Evolutionary conservation across 2,329 filamentous ascomycete genomes (phyloP).

Genomic region (Blastomyces gilchristii): DNA sequence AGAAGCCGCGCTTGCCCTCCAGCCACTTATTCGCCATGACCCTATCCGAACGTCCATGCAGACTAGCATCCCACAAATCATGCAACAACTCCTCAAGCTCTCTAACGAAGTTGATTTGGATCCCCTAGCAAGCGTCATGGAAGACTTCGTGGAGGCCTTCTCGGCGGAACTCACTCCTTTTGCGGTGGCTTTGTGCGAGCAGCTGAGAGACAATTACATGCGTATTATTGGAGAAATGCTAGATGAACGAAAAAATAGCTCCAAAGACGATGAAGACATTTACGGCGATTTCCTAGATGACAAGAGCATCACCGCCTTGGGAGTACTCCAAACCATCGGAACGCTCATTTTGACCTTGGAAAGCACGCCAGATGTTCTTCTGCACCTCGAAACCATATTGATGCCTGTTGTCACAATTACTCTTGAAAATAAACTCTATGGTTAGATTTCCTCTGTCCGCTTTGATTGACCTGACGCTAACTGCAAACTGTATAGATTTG

Average conservation of each 20-base stretch:
- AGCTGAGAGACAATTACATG: conserved; percentile 90
- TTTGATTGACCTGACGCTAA: conserved; percentile 14
- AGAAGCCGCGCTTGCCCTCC: conserved; percentile 83
- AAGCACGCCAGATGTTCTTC: conserved; percentile 88
- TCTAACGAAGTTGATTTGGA: conserved; percentile 98
- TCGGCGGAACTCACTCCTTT: conserved; percentile 95
- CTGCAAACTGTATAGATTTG: conserved; percentile 48
- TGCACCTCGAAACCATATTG: conserved; percentile 87
- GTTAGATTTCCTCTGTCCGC: conserved; percentile 33
- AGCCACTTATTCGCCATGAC: conserved; percentile 91
- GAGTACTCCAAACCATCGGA: conserved; percentile 93
- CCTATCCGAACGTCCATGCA: conserved; percentile 93
- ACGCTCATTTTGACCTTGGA: conserved; percentile 94
- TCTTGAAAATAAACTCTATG: conserved; percentile 93
- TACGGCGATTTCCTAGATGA: conserved; percentile 92
- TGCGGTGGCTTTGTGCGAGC: conserved; percentile 88
- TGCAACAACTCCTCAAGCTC: conserved; percentile 95
- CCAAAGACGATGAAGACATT: conserved; percentile 62
- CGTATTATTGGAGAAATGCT: conserved; percentile 85
- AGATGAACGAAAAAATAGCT: conserved; percentile 63
- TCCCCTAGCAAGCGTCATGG: conserved; percentile 96
- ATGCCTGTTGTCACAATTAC: conserved; percentile 97
- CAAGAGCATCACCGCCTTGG: conserved; percentile 94
- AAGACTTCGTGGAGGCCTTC: conserved; percentile 98
- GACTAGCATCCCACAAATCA: conserved; percentile 94